phyloP scores from a whole-genome alignment of 2,329 filamentous ascomycete species.

The Scedosporium boydii region DNA sequence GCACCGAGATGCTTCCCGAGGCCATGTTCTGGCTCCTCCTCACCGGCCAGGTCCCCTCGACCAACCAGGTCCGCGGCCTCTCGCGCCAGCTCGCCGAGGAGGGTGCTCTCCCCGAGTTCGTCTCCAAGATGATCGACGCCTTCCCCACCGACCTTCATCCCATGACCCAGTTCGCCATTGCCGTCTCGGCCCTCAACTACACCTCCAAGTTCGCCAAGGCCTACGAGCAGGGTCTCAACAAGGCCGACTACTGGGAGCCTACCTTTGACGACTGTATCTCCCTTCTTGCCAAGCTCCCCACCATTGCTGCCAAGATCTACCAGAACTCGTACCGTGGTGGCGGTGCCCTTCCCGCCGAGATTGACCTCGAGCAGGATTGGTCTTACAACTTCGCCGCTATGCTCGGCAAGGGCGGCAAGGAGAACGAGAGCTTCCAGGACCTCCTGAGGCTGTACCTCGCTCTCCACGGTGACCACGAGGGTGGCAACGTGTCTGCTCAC shows the following conservation, averaged over 20 bases:
- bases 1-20: constrained; percentile 96
- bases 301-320: constrained; percentile 96
- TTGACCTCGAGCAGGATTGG: constrained; percentile 88
- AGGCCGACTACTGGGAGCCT: constrained; percentile 98
- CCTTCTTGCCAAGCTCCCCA: constrained; percentile 89
- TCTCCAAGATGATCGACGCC: constrained; percentile 78
- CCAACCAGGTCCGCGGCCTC: constrained; percentile 69
- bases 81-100: constrained; percentile 83
- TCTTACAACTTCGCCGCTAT: constrained; percentile 97
- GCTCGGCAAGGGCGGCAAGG: constrained; percentile 78
- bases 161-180: constrained; percentile 96
- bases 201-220: constrained; percentile 88
- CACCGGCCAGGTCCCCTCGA: constrained; percentile 83
- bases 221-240: constrained; percentile 84
- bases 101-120: constrained; percentile 70
- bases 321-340: constrained; percentile 75
- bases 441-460: constrained; percentile 88
- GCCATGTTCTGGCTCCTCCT: constrained; percentile 99
- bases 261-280: constrained; percentile 94
- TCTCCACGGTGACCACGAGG: constrained; percentile 95
- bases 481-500: constrained; percentile 94
- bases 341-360: constrained; percentile 61
- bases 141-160: constrained; percentile 89
- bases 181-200: constrained; percentile 91
- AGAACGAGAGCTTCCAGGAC: constrained; percentile 93